Evolutionary conservation across 2,329 filamentous ascomycete species (phyloP), one percentile per base, ranked within the genome.

Genomic region (Phialophora macrospora): DNA sequence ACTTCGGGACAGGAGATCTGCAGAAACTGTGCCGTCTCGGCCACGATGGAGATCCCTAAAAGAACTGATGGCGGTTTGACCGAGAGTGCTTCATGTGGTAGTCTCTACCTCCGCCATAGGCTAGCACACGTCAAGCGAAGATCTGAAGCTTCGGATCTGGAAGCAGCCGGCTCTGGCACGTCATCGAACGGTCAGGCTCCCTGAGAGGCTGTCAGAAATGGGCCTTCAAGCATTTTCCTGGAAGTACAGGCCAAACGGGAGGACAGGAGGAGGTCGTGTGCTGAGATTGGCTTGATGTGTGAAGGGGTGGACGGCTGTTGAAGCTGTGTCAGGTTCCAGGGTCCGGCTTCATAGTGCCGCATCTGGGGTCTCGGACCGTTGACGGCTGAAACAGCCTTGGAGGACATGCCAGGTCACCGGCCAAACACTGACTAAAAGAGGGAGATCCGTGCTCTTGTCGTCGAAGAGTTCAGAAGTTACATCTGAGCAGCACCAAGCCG

Each of bases 281-380:
- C 41, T 46, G 57, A 67, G 52, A 62, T 64, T 67, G 34, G 46
- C 26, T 59, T 32, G 49, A 46, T 64, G 57, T 64, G 48, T 55
- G 65, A 67, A 67, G 65, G 61, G 62, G 62, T 44, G 52, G 56
- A 64, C 55, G 46, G 41, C 26, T 30, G 61, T 4, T n/a, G 46
- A 54, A 34, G 55, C 24, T 63, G 54, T 59, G 41, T 60, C 58
- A 55, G 26, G 17, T 55, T 46, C 48, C 20, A 62, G 34, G 24
- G 12, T 48, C 46, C 38, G 48, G 54, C 56, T 28, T 52, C 30
- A 52, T 60, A 26, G 58, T 60, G 58, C 48, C 32, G 58, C 58
- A 51, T 52, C 30, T 60, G 14, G 20, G 22, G 58, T 60, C 48
- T 52, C 28, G 58, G 48, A 52, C 34, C 20, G 20, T 52, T 54